Conservation (phyloP, 768 basidiomycete species). For the Phlegmacium glaucopus region DNA sequence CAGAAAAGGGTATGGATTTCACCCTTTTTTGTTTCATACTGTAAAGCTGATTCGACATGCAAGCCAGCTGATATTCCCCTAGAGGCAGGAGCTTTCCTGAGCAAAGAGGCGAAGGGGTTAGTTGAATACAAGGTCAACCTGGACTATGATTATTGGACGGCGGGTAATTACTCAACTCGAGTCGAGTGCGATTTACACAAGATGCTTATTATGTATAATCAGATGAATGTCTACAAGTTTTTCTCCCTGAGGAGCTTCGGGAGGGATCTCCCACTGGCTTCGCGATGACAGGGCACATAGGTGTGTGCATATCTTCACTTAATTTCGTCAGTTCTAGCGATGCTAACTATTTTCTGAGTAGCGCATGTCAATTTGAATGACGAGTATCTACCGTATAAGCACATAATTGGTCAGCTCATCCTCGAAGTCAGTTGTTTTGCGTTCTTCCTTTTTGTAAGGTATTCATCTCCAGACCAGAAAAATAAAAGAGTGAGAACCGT, state of each 20-base stretch:
- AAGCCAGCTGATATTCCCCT: constrained; percentile 69
- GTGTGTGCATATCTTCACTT: constrained; percentile 37
- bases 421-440: constrained; percentile 65
- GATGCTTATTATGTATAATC: not conserved
- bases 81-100: constrained; percentile 53
- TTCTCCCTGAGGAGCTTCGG: constrained; percentile 75
- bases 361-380: constrained; percentile 90
- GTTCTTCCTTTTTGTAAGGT: constrained; percentile 1
- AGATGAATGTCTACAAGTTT: constrained; percentile 84
- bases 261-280: constrained; percentile 85
- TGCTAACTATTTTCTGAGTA: constrained; percentile 23
- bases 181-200: not conserved
- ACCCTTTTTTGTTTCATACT: not conserved
- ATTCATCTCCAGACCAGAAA: constrained; percentile 55
- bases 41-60: constrained; percentile 19
- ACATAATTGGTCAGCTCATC: constrained; percentile 88
- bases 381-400: constrained; percentile 89
- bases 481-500: constrained; percentile 80
- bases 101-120: constrained; percentile 52
- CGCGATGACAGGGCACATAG: constrained; percentile 88
- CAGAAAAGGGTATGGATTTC: constrained; percentile 52
- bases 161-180: constrained; percentile 44
- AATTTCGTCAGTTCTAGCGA: not conserved
- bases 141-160: constrained; percentile 86
- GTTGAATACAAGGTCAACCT: constrained; percentile 59